These are phyloP conservation scores for Diaporthe sp. DNA, from an alignment of 2,329 filamentous ascomycete species.

Conservation along the genomic window DNA sequence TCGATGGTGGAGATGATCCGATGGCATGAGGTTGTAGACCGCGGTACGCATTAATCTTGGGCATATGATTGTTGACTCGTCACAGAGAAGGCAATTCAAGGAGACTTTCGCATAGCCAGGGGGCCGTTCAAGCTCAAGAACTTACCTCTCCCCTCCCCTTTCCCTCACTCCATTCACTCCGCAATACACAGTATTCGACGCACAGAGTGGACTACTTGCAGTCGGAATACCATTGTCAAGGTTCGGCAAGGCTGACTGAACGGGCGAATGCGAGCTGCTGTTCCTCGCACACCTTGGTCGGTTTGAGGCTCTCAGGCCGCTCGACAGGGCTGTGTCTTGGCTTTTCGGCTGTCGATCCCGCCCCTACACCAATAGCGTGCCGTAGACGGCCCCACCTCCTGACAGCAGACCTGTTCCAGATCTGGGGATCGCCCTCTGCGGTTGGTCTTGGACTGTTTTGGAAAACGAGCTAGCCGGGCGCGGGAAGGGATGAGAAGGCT, in stretches of 20 bases:
- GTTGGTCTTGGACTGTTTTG: constrained; percentile 23
- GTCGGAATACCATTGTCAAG: neutral
- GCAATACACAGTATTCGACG: neutral
- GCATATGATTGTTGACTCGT: constrained; percentile 24
- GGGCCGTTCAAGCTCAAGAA: neutral
- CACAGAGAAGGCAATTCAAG: neutral
- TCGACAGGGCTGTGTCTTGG: constrained; percentile 29
- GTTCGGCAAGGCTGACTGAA: constrained; percentile 8
- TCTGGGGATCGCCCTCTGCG: constrained; percentile 14
- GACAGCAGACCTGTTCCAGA: constrained; percentile 31
- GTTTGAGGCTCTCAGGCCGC: constrained; percentile 26
- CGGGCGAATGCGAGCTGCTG: neutral
- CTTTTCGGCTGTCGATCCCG: constrained; percentile 25
- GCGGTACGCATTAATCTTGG: constrained; percentile 10
- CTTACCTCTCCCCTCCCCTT: neutral
- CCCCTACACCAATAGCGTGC: neutral
- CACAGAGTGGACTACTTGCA: neutral
- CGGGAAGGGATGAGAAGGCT: neutral
- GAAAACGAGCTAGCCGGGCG: constrained; percentile 10
- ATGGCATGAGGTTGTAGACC: neutral
- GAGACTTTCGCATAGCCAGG: neutral
- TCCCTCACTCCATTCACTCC: neutral
- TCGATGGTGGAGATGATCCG: constrained; percentile 13
- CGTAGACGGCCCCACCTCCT: constrained; percentile 23
- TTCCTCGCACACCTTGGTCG: neutral